Base-by-base conservation (phyloP, 2,329 filamentous ascomycete species). In the Didymellaceae sp. region DNA sequence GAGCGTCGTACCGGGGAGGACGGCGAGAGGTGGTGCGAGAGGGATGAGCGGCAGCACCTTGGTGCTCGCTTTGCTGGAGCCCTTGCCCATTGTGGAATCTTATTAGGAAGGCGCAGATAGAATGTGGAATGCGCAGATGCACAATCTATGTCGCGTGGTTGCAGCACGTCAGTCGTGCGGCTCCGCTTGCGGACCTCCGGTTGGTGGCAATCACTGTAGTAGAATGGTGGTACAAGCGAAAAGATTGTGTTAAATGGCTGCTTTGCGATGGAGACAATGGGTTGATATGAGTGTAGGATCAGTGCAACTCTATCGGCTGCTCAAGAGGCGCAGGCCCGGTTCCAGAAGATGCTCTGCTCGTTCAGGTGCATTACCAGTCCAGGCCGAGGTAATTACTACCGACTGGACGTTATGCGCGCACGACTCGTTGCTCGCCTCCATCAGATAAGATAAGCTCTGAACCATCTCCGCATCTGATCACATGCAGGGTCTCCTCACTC, bases 1-100 rank as follows among this genome's bases (percentile, higher is more conserved):
- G 63, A 96, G 83, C 41, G 92, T 86, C 48, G 92, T 86, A 55
- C 91, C 91, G 4, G 94, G 94, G 8, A 96, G 83, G 31, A 97
- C 85, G 60, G 97, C 89, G 55, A 86, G 84, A 59, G 88, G 89
- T 67, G 87, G 86, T 44, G 90, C 85, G 33, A 97, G 83, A 28
- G 91, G 90, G 61, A 97, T 88, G 63, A 97, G 77, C 35, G 93
- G 89, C 25, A 96, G 73, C 55, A 75, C 68, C 40, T 68, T 71
- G 7, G 67, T 65, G 56, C 66, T 61, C 9, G 63, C 59, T 40
- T 72, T 70, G 20, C 68, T 70, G 17, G 68, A 57, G 33, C 68
- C 59, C 52, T 71, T 71, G 49, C 66, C 71, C 71, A 74, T 74
- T 25, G 22, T 65, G 6, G n/a, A 11, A 4, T 38, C 21, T 26